Evolutionary conservation across 495 filamentous ascomycete genomes (phyloP), one percentile per base, ranked within the genome.

Genomic region (Aspergillus funiculosus): DNA sequence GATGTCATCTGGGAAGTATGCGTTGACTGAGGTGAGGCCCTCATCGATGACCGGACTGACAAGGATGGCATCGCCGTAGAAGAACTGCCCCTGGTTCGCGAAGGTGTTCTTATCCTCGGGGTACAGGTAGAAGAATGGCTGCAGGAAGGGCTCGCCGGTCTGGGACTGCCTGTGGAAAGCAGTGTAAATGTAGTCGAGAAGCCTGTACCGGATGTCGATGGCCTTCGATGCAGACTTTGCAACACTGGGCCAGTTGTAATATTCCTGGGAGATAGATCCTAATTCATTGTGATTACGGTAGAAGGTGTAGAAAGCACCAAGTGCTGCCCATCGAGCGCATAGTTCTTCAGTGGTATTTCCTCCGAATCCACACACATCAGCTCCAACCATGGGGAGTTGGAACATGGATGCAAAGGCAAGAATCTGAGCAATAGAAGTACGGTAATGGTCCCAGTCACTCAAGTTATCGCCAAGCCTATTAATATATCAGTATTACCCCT

Each of bases 141-240:
- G 77, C 13, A 89, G 52, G 50, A 78, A 67, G 2, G 87, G 85
- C n/a, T 76, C 77, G 43, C 87, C 87, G 49, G 79, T 79, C n/a
- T 69, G 49, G 22, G 73, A 73, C 59, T 89, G 85, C 24, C 59
- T 57, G 55, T 83, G 68, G 54, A 89, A 62, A 0, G 82, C 80
- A 0, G 87, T 90, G 74, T 92, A 91, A 38, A 89, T 75, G 67
- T 92, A 92, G 61, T 89, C 86, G 10, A 92, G 68, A 3, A 92
- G 71, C 2, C 73, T 72, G 69, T 89, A 90, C 15, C 86, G 79
- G 56, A 82, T 84, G 31, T 80, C 78, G 59, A 91, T 88, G 40
- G 79, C 80, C 56, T 81, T 85, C 34, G 70, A 70, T 0, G 85
- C 87, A 0, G 84, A 81, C 8, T 73, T 68, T 5, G 83, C 68